Evolutionary conservation across 73 alveolate genomes (phyloP), one percentile per base, ranked within the genome.

Genomic region (Paramecium biaurelia): DNA sequence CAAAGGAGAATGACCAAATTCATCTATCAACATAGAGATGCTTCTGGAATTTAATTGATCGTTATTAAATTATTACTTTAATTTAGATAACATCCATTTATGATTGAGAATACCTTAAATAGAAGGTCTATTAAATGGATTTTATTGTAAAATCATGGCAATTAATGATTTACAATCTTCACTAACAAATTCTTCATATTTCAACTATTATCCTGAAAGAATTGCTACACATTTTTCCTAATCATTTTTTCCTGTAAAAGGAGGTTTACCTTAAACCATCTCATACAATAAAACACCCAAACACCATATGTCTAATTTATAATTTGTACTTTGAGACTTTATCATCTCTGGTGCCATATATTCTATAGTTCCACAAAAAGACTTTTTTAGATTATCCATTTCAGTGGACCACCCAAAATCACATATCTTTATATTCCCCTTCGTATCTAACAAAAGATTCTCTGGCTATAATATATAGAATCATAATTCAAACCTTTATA

Each of bases 391-490:
- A n/a, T 92, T 85, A 11, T 34, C 57, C 42, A 59, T 93, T 89
- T 82, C 96, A 59, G 90, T 70, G 21, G 97, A 93, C 99, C 99
- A 96, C 26, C 99, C 99, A 76, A 95, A 96, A 85, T 96, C 99
- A 53, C 96, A 86, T 10, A 96, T 93, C 67, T 96, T 96, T 7
- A 93, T 85, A 76, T 88, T 41, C 18, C 92, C 96, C 20, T 87
- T 86, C 7, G 47, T 10, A 89, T 93, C 85, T 26, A 93, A 87
- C 56, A 96, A 85, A 34, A 96, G 89, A 32, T 92, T 92, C 68
- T 92, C 95, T 9, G 95, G 95, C 85, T 92, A 53, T n/a, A n/a
- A n/a, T 53, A 2, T 57, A 34, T 35, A 72, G 0, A 30, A 8
- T 2, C 15, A 20, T 21, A 24, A 79, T 23, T 0, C 20, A 79